phyloP scores from a whole-genome alignment of 1,284 basidiomycete species.

The Puccinia novopanici region DNA sequence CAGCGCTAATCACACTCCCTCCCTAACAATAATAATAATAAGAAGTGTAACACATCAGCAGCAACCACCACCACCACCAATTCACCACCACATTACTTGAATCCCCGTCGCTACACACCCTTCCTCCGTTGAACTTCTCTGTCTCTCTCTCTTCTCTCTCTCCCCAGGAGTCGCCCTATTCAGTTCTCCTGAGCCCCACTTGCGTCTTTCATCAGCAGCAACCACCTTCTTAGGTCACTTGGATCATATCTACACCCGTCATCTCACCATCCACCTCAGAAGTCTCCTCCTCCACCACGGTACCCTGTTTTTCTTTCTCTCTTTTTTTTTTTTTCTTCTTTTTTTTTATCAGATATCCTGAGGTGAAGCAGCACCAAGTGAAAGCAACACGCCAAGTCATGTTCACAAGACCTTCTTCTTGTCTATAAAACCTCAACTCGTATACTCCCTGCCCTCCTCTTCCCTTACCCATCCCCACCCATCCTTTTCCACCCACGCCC shows the following conservation, averaged over 20 bases:
- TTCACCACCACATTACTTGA: no score
- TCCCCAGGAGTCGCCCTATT: no score
- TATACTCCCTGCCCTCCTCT: background rate
- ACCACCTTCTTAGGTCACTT: background rate
- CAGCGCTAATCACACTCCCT: no score
- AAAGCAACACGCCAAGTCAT: background rate
- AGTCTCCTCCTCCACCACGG: background rate
- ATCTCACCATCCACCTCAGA: background rate
- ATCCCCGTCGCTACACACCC: no score
- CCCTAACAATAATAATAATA: no score
- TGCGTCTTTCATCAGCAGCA: no score
- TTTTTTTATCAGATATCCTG: background rate
- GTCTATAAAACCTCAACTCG: background rate
- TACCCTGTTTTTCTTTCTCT: no score
- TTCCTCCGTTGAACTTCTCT: no score
- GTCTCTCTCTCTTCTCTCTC: background rate
- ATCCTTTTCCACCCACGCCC: background rate
- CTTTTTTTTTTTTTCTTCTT: no score
- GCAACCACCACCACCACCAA: no score
- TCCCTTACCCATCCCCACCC: background rate
- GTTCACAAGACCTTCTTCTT: conserved; percentile 7
- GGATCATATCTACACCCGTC: background rate
- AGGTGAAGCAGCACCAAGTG: background rate
- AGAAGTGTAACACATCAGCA: no score
- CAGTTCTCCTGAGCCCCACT: background rate